Evolutionary conservation across 257 asterid genomes (phyloP), one percentile per base, ranked within the genome.

Genomic region (Thymus quinquecostatus): DNA sequence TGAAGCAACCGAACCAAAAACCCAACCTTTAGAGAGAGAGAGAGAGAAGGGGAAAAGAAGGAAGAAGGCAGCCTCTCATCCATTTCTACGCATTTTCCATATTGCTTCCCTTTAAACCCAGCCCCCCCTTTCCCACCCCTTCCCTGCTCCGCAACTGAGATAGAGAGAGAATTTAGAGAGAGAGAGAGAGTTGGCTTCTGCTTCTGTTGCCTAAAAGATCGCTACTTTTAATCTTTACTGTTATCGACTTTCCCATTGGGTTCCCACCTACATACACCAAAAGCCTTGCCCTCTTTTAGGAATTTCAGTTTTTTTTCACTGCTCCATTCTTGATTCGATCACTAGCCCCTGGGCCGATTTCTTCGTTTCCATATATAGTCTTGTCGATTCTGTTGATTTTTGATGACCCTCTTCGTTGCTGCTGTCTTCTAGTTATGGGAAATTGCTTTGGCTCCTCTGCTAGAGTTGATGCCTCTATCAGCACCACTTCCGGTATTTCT

Each of bases 371-470:
- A 47, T 72, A 9, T 33, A 12, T 43, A 34, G 29, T 44, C 40
- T 33, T 36, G 63, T 38, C 30, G 63, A 27, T 8, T 8, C 43
- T 67, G 2, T 4, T 38, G 41, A 38, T 21, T 64, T 53, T 75
- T 44, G 45, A 45, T 75, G 50, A 40, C 73, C 73, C 71, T 79
- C 68, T 64, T 64, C 54, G 10, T 72, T 10, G 27, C 58, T 73
- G 59, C 48, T 40, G 69, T 75, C 41, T 62, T 54, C 66, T 67
- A 74, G 14, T 71, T 77, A 93, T 93, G 98, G 98, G 98, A 12
- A 91, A 90, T 75, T 93, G 97, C 81, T 54, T 83, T 12, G 89
- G 84, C 82, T 85, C 96, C 40, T 79, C 98, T 1, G 93, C 97
- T 5, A 89, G 82, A 87, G 90, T 90, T 81, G 98, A 91, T 75